Percentiles rank a stretch among this genome's conserved stretches.
Evolutionary conservation across 1,284 basidiomycete species (phyloP).

Genomic region (Sporisorium sorghi): DNA sequence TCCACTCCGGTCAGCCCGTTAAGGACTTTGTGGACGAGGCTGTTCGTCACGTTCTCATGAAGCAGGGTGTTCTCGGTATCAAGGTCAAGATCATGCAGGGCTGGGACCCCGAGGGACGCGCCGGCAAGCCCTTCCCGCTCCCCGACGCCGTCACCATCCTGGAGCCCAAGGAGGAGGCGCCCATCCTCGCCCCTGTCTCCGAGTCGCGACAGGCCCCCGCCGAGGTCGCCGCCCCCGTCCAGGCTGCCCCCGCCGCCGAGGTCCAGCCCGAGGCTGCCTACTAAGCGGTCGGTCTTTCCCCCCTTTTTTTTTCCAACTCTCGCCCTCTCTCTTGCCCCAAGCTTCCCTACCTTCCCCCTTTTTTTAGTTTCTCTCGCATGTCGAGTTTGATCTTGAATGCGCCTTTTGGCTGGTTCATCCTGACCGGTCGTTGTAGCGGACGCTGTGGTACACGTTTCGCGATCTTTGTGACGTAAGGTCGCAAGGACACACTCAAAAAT

Average conservation of each 20-base stretch:
- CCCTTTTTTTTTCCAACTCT: constrained; percentile 48
- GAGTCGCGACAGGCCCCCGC: constrained; percentile 64
- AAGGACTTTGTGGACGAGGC: constrained; percentile 97
- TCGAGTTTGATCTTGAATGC: constrained; percentile 7
- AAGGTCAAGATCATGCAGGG: constrained; percentile 99
- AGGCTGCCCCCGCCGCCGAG: constrained; percentile 56
- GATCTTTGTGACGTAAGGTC: constrained; percentile 10
- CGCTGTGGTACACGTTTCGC: constrained; percentile 18
- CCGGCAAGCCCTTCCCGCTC: constrained; percentile 87
- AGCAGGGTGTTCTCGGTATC: constrained; percentile 99
- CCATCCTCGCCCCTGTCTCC: constrained; percentile 69
- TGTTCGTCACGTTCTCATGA: constrained; percentile 96
- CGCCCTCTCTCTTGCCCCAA: constrained; percentile 49
- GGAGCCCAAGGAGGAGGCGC: constrained; percentile 79
- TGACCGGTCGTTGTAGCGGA: constrained; percentile 20
- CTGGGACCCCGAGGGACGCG: constrained; percentile 82
- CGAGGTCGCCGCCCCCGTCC: constrained; percentile 46
- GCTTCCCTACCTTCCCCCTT: constrained; percentile 45
- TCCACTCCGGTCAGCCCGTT: constrained; percentile 99
- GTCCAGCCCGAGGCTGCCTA: constrained; percentile 57
- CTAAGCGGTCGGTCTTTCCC: constrained; percentile 30
- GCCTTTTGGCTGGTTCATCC: constrained; percentile 18
- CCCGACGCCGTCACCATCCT: constrained; percentile 93
- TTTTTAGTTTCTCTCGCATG: constrained; percentile 37
- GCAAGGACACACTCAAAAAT: constrained; percentile 31